Evolutionary conservation across 176 grass and related monocot genomes (phyloP).

Genomic region (Typha latifolia): DNA sequence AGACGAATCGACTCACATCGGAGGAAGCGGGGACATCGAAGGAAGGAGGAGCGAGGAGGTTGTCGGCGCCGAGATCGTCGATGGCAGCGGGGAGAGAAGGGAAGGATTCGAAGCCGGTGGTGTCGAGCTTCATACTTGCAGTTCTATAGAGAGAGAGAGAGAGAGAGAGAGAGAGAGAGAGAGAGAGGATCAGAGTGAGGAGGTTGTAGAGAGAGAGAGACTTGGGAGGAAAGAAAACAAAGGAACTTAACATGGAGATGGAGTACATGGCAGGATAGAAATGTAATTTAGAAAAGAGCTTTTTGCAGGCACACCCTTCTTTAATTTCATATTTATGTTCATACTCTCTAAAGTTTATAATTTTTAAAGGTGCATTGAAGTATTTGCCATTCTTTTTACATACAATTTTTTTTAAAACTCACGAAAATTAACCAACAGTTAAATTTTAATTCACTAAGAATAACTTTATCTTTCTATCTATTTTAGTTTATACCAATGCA

Average conservation of each 20-base stretch:
- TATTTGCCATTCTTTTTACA: too few relatives aligned
- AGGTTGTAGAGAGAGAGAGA: background rate
- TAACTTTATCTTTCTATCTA: too few relatives aligned
- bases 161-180: slow-evolving; percentile 7
- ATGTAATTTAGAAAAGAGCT: too few relatives aligned
- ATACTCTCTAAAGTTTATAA: too few relatives aligned
- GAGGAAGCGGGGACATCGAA: slow-evolving; percentile 7
- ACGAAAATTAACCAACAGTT: too few relatives aligned
- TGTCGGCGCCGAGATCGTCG: slow-evolving; percentile 23
- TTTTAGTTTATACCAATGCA: too few relatives aligned
- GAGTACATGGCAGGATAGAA: too few relatives aligned
- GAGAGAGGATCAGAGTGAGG: slow-evolving; percentile 2
- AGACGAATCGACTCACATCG: background rate
- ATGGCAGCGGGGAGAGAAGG: slow-evolving; percentile 4
- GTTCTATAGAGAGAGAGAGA: slow-evolving; percentile 4
- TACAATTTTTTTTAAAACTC: too few relatives aligned
- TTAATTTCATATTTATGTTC: too few relatives aligned
- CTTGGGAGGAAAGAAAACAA: slow-evolving; percentile 31
- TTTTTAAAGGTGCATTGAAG: too few relatives aligned
- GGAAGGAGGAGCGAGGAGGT: slow-evolving; percentile 5
- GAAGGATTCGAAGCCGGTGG: slow-evolving; percentile 49
- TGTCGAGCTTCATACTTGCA: slow-evolving; percentile 41
- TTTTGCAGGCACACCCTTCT: too few relatives aligned
- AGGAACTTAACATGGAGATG: background rate
- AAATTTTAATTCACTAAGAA: too few relatives aligned